Base-by-base conservation (phyloP, 371 early-diverging fungal species). In the Mucor saturninus region DNA sequence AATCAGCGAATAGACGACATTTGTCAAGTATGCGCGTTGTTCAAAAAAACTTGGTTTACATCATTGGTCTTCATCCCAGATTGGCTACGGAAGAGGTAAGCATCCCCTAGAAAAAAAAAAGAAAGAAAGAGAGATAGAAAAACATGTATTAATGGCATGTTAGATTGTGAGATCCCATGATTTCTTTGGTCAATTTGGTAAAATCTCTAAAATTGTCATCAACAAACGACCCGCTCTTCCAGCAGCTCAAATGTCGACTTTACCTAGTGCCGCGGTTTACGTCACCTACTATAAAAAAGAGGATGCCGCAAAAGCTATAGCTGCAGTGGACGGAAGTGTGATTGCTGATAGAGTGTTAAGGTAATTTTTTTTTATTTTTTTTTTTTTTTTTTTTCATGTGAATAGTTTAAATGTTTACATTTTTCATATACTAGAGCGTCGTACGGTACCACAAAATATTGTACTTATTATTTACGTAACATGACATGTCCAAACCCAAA, bases 141-240 rank as follows among this genome's bases (percentile, higher is more conserved):
- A 15, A 5, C 8, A 21, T 21, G 21, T 46, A 9, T 21, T 46
- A n/a, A 43, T 5, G 13, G n/a, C 21, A 21, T 39, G 11, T 10
- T 38, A 64, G 57, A 51, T 67, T 55, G 55, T 58, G 68, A 92
- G 62, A 81, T 89, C 50, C 60, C 81, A 85, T 56, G 96, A 97
- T 45, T 95, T 93, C 71, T 97, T 98, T 85, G 97, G 96, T 21
- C 95, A 96, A 76, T 97, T 91, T 79, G 98, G 98, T 45, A 95
- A 93, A 63, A 95, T 98, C 50, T 80, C 86, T 40, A 93, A 95
- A 70, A 87, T 97, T 13, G 94, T 96, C 35, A 81, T 95, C 37
- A 92, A 90, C 67, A 83, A 81, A 51, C 82, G 87, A 31, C 64
- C 57, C 15, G 77, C 85, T 53, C 82, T 84, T 10, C 64, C 81